phyloP scores from a whole-genome alignment of 1,284 basidiomycete species.

The Gomphus bonarii region DNA sequence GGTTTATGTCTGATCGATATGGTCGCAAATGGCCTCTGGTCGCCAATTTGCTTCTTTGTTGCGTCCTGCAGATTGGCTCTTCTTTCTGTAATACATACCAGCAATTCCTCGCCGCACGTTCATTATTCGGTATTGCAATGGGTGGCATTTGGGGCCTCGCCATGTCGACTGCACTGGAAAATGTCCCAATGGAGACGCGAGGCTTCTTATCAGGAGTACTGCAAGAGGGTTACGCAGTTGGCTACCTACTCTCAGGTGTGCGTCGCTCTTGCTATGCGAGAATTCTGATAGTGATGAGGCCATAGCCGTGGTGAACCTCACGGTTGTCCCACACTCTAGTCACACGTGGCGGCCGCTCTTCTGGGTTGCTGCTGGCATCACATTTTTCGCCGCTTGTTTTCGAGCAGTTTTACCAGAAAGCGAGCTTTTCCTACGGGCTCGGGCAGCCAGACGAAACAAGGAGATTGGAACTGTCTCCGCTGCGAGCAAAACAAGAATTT shows the following conservation, averaged over 20 bases:
- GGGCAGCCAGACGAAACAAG: slow-evolving; percentile 28
- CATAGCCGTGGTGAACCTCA: slow-evolving; percentile 67
- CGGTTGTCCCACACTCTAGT: slow-evolving; percentile 45
- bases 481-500: slow-evolving; percentile 54
- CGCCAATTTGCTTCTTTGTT: slow-evolving; percentile 61
- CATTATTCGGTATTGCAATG: slow-evolving; percentile 83
- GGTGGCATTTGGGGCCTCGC: slow-evolving; percentile 78
- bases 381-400: slow-evolving; percentile 63
- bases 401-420: slow-evolving; percentile 76
- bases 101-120: slow-evolving; percentile 64
- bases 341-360: slow-evolving; percentile 55
- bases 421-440: slow-evolving; percentile 59
- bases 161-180: slow-evolving; percentile 75
- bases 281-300: slow-evolving; percentile 22
- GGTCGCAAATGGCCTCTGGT: slow-evolving; percentile 92
- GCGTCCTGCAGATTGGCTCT: slow-evolving; percentile 70
- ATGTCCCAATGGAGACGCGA: slow-evolving; percentile 78
- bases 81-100: slow-evolving; percentile 61
- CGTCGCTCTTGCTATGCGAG: slow-evolving; percentile 16
- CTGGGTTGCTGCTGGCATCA: slow-evolving; percentile 64
- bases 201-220: slow-evolving; percentile 81
- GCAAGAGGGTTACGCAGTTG: slow-evolving; percentile 73
- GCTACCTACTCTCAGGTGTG: slow-evolving; percentile 36
- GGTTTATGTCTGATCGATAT: slow-evolving; percentile 72
- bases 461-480: slow-evolving; percentile 29